Percentiles rank a stretch among this genome's conserved stretches.
Conservation (phyloP, 257 asterid genomes). For the Mentha longifolia region DNA sequence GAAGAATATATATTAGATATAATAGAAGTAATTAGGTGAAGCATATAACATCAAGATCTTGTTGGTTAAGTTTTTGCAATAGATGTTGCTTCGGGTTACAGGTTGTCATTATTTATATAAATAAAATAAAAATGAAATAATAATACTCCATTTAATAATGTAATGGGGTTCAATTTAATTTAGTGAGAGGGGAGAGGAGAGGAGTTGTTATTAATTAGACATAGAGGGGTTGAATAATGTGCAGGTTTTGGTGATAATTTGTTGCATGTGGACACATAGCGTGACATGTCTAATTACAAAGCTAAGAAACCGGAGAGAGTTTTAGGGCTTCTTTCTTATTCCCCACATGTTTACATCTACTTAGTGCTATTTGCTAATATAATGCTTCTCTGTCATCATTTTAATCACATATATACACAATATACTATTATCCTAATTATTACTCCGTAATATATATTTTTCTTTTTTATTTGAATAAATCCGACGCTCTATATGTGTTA, state of each 20-base stretch:
- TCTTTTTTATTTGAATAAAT: too few species aligned
- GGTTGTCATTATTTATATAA: conserved; percentile 13
- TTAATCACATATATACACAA: neutral
- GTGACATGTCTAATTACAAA: conserved; percentile 51
- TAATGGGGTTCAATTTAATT: neutral
- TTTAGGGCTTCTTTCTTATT: conserved; percentile 30
- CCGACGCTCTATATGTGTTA: too few species aligned
- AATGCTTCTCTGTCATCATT: conserved; percentile 19
- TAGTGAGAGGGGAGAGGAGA: neutral
- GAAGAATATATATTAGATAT: neutral
- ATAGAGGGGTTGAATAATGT: conserved; percentile 36
- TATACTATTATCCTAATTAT: too few species aligned
- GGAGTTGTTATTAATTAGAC: neutral
- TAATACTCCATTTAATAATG: too few species aligned
- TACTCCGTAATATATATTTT: too few species aligned
- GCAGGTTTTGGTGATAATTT: conserved; percentile 43
- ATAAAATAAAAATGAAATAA: too few species aligned
- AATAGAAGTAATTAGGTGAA: conserved; percentile 21
- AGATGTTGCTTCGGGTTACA: conserved; percentile 25
- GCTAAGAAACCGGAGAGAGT: conserved; percentile 26
- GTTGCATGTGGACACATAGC: conserved; percentile 54
- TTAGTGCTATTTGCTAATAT: conserved; percentile 16
- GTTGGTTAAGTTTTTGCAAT: conserved; percentile 16
- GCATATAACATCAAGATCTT: conserved; percentile 1
- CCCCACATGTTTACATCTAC: conserved; percentile 40